Evolutionary conservation across 1,139 yeast genomes (phyloP).

Genomic region (Debaryomyces nepalensis): DNA sequence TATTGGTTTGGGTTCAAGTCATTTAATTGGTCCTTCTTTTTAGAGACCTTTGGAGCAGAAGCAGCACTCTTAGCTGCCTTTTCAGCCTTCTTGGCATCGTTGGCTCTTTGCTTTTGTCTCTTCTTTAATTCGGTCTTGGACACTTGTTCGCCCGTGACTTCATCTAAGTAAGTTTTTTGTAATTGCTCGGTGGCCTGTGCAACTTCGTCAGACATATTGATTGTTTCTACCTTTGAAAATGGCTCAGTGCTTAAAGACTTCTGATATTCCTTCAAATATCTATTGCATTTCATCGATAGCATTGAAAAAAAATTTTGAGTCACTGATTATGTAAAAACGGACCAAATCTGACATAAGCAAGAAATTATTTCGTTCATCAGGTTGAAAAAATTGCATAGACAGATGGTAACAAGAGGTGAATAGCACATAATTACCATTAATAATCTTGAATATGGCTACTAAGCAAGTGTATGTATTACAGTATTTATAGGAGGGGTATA

Average conservation of each 20-base stretch:
- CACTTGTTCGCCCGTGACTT: conserved; percentile 93
- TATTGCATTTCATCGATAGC: conserved; percentile 8
- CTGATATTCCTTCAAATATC: too few relatives aligned
- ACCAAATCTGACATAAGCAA: neutral
- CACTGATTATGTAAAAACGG: conserved; percentile 11
- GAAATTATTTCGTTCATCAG: conserved; percentile 10
- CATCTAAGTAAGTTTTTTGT: conserved; percentile 88
- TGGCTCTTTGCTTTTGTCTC: conserved; percentile 88
- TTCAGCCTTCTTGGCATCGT: conserved; percentile 89
- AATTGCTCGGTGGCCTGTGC: conserved; percentile 75
- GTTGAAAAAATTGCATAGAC: conserved; percentile 9
- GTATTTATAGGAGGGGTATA: neutral
- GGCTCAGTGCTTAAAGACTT: too few relatives aligned
- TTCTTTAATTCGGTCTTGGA: conserved; percentile 96
- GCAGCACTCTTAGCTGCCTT: conserved; percentile 72
- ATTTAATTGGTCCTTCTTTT: conserved; percentile 73
- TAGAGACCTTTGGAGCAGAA: conserved; percentile 52
- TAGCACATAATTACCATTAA: neutral
- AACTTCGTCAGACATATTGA: conserved; percentile 50
- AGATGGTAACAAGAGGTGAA: neutral
- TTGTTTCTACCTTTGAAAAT: neutral
- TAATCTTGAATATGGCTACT: conserved; percentile 25
- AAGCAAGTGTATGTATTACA: conserved; percentile 27
- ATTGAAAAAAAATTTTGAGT: conserved; percentile 11
- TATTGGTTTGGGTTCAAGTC: conserved; percentile 95